These are phyloP conservation scores for Fraxinus dipetala DNA, from an alignment of 305 asterid genomes.

Conservation along the genomic window DNA sequence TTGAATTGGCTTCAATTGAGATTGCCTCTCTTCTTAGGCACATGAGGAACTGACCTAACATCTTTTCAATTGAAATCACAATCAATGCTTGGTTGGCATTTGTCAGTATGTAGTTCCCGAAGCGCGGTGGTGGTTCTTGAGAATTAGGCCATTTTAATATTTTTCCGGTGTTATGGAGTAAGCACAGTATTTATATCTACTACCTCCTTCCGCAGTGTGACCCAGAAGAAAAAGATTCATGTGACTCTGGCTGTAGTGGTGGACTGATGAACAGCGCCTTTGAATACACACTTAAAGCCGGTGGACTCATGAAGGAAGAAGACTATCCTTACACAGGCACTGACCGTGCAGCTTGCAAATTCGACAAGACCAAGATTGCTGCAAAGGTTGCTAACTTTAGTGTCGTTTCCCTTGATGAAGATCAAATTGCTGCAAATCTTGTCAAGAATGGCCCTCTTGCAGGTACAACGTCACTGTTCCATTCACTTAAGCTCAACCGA, in stretches of 20 bases:
- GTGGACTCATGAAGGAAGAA: constrained; percentile 87
- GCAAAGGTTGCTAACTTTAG: constrained; percentile 91
- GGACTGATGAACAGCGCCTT: constrained; percentile 94
- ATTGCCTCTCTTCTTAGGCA: neutral
- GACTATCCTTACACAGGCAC: constrained; percentile 86
- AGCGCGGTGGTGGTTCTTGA: neutral
- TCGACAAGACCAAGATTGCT: constrained; percentile 68
- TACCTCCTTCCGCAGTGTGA: constrained; percentile 58
- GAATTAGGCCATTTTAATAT: neutral
- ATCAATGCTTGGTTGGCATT: neutral
- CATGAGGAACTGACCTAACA: neutral
- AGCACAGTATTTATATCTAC: neutral
- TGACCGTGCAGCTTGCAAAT: constrained; percentile 68
- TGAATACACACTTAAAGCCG: constrained; percentile 78
- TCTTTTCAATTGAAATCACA: neutral
- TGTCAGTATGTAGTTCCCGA: neutral
- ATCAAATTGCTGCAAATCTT: constrained; percentile 90
- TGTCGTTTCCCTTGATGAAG: constrained; percentile 76
- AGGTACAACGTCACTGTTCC: constrained; percentile 36
- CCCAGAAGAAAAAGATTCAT: constrained; percentile 70
- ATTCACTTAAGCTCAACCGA: neutral
- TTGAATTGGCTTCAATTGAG: neutral
- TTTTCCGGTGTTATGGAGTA: neutral
- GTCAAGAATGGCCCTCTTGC: constrained; percentile 92
- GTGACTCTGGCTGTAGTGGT: constrained; percentile 86